phyloP scores from a whole-genome alignment of 495 filamentous ascomycete species.

The Penicillium argentinense region DNA sequence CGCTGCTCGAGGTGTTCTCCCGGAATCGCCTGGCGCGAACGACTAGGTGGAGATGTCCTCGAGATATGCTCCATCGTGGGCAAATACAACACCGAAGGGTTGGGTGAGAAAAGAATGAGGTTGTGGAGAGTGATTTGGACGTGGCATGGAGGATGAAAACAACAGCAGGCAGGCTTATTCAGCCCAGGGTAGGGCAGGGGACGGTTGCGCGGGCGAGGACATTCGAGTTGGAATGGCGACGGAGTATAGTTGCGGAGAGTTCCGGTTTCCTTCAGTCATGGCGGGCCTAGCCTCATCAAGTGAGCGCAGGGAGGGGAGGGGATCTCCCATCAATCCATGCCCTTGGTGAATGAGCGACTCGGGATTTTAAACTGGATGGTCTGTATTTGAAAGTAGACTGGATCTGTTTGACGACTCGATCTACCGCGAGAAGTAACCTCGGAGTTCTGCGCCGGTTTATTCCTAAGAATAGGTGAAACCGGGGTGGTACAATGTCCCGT shows the following conservation, averaged over 20 bases:
- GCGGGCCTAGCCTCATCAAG: background rate
- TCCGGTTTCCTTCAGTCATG: background rate
- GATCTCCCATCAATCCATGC: background rate
- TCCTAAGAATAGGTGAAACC: conserved; percentile 1
- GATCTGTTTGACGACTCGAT: conserved; percentile 4
- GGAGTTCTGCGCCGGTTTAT: background rate
- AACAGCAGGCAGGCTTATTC: background rate
- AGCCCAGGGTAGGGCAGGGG: background rate
- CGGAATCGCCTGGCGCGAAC: background rate
- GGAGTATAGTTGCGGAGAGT: background rate
- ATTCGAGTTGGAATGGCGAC: background rate
- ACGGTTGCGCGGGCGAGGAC: background rate
- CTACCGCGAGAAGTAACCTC: background rate
- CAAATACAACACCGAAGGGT: background rate
- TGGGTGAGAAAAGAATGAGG: background rate
- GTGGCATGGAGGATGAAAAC: background rate
- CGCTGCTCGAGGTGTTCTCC: background rate
- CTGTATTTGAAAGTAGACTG: conserved; percentile 1
- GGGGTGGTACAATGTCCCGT: background rate
- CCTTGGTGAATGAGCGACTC: background rate
- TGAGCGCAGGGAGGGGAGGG: background rate
- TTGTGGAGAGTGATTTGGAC: background rate
- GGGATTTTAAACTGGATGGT: background rate
- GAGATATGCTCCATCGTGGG: background rate
- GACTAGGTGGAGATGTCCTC: background rate